Evolutionary conservation across 805 yeast species (phyloP), one percentile per base, ranked within the genome.

Genomic region (Debaryomyces prosopidis): DNA sequence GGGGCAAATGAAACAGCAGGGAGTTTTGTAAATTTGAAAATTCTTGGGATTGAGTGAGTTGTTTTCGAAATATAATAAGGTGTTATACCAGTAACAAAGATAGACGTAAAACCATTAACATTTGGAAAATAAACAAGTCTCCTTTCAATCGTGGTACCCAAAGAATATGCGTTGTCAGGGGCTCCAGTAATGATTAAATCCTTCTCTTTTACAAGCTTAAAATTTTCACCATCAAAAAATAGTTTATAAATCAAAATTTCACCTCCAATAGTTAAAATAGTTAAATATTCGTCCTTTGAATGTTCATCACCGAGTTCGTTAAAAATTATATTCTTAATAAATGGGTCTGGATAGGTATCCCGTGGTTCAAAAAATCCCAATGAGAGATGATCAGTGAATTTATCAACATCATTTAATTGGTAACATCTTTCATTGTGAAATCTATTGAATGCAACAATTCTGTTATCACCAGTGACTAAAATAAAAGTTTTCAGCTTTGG

Each of bases 231-330:
- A 53, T 75, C 80, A 48, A 69, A 69, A 49, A 65, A 80, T 30
- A 83, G 67, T 53, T 81, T 82, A 61, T 89, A 90, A 41, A 87
- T 67, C 30, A 81, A 69, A 2, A 89, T 68, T 60, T 89, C 94
- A 54, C 95, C 96, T 43, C 95, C 94, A 58, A 83, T 80, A 0
- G 96, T 89, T 41, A 89, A 65, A 6, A 88, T 71, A 0, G 89
- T 75, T 46, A 90, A 62, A 59, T 82, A 82, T 53, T 87, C 90
- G 39, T 82, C 84, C 36, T 76, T 73, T 5, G 55, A 39, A 28
- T 60, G 52, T 7, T 66, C 60, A 54, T 85, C 87, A 4, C 96
- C 96, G 26, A 89, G 57, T 38, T 77, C 77, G 37, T 81, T 77
- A 61, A 85, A 76, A 0, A 85, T 73, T 12, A 75, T 69, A 62